A percentile compares a stretch with the other conserved stretches of the same genome.
These are phyloP conservation scores for Candida gorgasii DNA, from an alignment of 805 yeast species.

Conservation along the genomic window DNA sequence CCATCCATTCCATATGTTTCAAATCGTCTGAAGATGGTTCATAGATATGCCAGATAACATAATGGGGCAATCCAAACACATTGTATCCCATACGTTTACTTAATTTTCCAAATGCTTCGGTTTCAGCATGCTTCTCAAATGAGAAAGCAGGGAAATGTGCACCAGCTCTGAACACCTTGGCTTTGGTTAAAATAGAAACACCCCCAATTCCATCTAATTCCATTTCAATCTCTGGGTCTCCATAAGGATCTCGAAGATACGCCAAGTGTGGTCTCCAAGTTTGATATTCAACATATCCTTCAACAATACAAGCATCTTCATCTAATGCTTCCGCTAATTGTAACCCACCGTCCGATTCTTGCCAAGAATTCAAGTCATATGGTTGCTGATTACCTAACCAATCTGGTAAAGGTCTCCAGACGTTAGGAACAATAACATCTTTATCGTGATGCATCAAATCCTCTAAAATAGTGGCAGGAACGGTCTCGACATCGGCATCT, in stretches of 20 bases:
- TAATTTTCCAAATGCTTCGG: constrained; percentile 94
- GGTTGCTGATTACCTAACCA: constrained; percentile 87
- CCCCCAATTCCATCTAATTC: constrained; percentile 97
- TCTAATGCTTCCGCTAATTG: constrained; percentile 74
- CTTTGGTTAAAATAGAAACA: constrained; percentile 87
- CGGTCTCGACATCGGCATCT: constrained; percentile 95
- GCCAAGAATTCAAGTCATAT: constrained; percentile 84
- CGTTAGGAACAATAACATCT: constrained; percentile 94
- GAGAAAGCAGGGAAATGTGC: constrained; percentile 97
- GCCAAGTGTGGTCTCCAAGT: constrained; percentile 99
- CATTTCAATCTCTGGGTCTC: constrained; percentile 92
- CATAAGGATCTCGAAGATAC: constrained; percentile 90
- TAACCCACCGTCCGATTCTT: constrained; percentile 78
- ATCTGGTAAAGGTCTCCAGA: constrained; percentile 87
- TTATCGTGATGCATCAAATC: constrained; percentile 89
- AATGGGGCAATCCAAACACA: constrained; percentile 90
- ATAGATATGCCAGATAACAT: constrained; percentile 94
- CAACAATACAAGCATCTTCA: constrained; percentile 96
- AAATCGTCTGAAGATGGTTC: constrained; percentile 94
- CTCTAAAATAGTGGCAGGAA: constrained; percentile 81
- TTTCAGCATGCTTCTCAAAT: constrained; percentile 94
- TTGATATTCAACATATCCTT: constrained; percentile 95
- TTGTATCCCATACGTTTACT: constrained; percentile 82
- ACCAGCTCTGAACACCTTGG: constrained; percentile 81
- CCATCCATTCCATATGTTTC: constrained; percentile 83